Evolutionary conservation across 2,329 filamentous ascomycete species (phyloP), one percentile per base, ranked within the genome.

Genomic region (Trichoderma arundinaceum): DNA sequence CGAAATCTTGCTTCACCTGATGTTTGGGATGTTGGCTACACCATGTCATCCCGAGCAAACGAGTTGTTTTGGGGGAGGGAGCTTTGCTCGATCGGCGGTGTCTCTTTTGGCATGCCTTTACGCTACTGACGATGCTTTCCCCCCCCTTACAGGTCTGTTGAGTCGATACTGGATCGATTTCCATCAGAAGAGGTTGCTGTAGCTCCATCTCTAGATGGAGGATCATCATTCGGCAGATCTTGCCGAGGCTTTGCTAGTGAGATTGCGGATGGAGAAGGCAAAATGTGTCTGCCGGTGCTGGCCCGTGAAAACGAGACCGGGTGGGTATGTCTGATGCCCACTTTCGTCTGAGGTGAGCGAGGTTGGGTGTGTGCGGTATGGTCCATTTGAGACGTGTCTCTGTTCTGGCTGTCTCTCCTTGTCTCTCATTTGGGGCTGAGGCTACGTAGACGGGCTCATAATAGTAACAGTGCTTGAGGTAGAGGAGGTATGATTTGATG

Each of bases 11-110:
- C 32, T 15, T 39, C 10, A 13, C 39, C 54, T 57, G 13, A 46
- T 57, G n/a, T 33, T 57, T 44, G 28, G 54, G 54, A 19, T 32
- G 54, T 57, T 44, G 39, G 53, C 15, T 57, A 28, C 22, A n/a
- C 38, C 35, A 22, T 58, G n/a, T 19, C 35, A 8, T 33, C 33
- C 54, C 15, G 9, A 33, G 10, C 7, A 46, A 53, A 32, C 5
- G 12, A 22, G 19, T 19, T 19, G 12, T 8, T 17, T 38, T 59
- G n/a, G n/a, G 15, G 13, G n/a, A 9, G 51, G 51, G 10, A 15
- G 7, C 19, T 57, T 41, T 43, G 22, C 13, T 32, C 33, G 54
- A 44, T 57, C 54, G 33, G 44, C 33, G 33, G 19, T 19, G 28
- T 22, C 43, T 59, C 56, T 15, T 49, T 43, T 49, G 41, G 28